Percentiles rank a stretch among this genome's conserved stretches.
phyloP scores from a whole-genome alignment of 1,139 yeast genomes.

The Candida sp. region DNA sequence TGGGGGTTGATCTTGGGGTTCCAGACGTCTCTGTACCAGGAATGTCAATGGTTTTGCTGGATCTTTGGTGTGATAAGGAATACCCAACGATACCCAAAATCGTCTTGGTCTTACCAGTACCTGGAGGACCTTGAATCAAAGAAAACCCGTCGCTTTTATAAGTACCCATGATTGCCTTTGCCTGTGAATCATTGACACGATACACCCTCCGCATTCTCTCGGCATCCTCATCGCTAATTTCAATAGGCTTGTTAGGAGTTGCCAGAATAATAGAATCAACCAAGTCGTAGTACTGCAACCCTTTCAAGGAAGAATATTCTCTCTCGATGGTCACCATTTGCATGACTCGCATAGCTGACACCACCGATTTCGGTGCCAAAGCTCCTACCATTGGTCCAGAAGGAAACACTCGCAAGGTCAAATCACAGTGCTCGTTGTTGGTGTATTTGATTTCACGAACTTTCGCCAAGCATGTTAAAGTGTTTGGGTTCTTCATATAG shows the following conservation, averaged over 20 bases:
- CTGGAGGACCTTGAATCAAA: slow-evolving; percentile 97
- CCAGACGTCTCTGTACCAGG: slow-evolving; percentile 16
- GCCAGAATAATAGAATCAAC: slow-evolving; percentile 68
- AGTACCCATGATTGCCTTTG: slow-evolving; percentile 82
- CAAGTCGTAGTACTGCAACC: slow-evolving; percentile 81
- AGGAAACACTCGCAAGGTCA: slow-evolving; percentile 71
- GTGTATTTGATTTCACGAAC: slow-evolving; percentile 72
- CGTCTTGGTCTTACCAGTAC: slow-evolving; percentile 98
- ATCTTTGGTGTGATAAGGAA: slow-evolving; percentile 44
- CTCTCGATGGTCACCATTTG: slow-evolving; percentile 94
- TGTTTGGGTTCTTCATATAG: slow-evolving; percentile 29
- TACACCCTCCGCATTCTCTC: slow-evolving; percentile 47
- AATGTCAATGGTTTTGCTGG: slow-evolving; percentile 33
- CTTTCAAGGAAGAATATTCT: slow-evolving; percentile 85
- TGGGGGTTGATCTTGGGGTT: slow-evolving; percentile 11
- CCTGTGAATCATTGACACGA: slow-evolving; percentile 86
- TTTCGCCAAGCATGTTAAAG: slow-evolving; percentile 73
- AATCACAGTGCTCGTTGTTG: slow-evolving; percentile 67
- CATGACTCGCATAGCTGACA: slow-evolving; percentile 75
- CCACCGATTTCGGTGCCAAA: slow-evolving; percentile 64
- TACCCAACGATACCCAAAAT: slow-evolving; percentile 92
- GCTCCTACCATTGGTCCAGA: slow-evolving; percentile 53
- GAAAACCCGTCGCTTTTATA: slow-evolving; percentile 76
- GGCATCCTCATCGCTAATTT: slow-evolving; percentile 39
- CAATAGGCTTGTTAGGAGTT: slow-evolving; percentile 50